These are phyloP conservation scores for Neonectria coccinea DNA, from an alignment of 2,329 filamentous ascomycete species.

Conservation along the genomic window DNA sequence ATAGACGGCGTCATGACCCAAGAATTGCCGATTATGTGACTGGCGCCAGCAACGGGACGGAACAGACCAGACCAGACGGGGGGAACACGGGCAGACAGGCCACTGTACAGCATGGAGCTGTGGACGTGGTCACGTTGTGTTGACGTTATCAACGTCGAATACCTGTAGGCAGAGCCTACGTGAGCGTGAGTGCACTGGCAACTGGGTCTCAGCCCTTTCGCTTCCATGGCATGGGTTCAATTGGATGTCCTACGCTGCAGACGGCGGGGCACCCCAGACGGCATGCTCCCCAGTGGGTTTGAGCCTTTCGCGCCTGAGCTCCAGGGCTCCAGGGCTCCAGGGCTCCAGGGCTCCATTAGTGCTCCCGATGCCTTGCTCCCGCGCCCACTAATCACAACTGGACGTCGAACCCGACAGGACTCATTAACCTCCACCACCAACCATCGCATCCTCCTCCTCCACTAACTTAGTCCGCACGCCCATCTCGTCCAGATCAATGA, in stretches of 20 bases:
- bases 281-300: not conserved
- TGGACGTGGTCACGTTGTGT: not conserved
- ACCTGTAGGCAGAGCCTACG: not conserved
- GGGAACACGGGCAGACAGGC: too few species aligned
- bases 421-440: conserved; percentile 38
- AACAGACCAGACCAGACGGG: not conserved
- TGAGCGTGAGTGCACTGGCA: not conserved
- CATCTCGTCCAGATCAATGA: conserved; percentile 41
- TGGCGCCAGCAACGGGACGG: not conserved
- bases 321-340: conserved; percentile 9
- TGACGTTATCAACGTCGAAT: not conserved
- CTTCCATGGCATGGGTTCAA: not conserved
- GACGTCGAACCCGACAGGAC: not conserved
- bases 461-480: conserved; percentile 29
- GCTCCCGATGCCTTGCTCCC: not conserved
- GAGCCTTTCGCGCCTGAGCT: not conserved
- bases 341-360: conserved; percentile 1
- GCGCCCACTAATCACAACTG: conserved; percentile 24
- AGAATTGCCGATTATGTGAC: not conserved
- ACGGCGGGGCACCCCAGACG: not conserved
- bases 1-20: conserved; percentile 1
- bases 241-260: not conserved
- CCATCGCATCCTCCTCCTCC: conserved; percentile 37
- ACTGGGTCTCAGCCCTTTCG: not conserved
- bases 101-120: not conserved